A percentile compares a stretch with the other conserved stretches of the same genome.
Evolutionary conservation across 176 grass and related monocot species (phyloP).

Genomic region (Carex parvula): DNA sequence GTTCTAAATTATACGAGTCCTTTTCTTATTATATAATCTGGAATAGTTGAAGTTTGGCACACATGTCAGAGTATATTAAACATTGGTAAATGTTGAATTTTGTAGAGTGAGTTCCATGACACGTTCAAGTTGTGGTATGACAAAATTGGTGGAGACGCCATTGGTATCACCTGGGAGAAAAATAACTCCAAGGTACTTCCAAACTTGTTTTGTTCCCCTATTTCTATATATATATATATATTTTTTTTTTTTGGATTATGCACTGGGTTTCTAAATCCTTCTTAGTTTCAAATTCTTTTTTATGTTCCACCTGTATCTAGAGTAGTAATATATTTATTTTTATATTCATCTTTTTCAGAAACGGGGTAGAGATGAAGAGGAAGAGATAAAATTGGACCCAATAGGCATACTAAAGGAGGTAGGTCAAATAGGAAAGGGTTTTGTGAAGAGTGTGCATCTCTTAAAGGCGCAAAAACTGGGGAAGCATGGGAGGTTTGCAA

Average conservation of each 20-base stretch:
- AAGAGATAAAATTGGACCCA: slow-evolving; percentile 41
- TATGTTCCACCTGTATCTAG: neutral
- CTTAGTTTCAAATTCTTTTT: neutral
- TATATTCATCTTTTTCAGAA: slow-evolving; percentile 46
- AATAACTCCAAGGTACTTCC: slow-evolving; percentile 52
- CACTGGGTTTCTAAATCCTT: neutral
- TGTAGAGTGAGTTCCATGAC: slow-evolving; percentile 54
- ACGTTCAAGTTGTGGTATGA: slow-evolving; percentile 86
- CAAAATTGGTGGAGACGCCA: slow-evolving; percentile 72
- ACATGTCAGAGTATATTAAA: slow-evolving; percentile 16
- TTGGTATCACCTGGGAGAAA: slow-evolving; percentile 91
- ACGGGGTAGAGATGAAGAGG: slow-evolving; percentile 53
- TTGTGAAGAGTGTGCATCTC: slow-evolving; percentile 80
- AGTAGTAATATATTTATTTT: slow-evolving; percentile 14
- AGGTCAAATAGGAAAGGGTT: slow-evolving; percentile 74
- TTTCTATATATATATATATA: neutral
- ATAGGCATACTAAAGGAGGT: slow-evolving; percentile 60
- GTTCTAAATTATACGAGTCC: slow-evolving; percentile 20
- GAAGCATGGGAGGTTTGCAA: neutral
- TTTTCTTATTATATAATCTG: neutral
- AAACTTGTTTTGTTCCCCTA: neutral
- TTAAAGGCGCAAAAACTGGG: slow-evolving; percentile 61
- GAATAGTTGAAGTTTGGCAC: slow-evolving; percentile 13
- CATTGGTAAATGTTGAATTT: slow-evolving; percentile 14
- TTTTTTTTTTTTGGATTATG: slow-evolving; percentile 13